Percentiles rank a stretch among this genome's conserved stretches.
Evolutionary conservation across 176 grass and related monocot genomes (phyloP).

Genomic region (Tillandsia leiboldiana): DNA sequence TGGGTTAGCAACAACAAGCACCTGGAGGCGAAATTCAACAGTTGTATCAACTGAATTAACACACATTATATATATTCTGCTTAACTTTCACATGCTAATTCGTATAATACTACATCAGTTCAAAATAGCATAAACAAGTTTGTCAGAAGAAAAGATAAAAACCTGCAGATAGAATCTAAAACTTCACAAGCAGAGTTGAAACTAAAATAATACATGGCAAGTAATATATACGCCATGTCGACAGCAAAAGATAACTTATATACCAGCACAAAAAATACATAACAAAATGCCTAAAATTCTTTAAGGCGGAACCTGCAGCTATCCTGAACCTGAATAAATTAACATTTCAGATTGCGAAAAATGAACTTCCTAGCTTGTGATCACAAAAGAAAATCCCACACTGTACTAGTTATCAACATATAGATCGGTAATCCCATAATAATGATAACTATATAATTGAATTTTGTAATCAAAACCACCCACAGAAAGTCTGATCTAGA

Average conservation of each 20-base stretch:
- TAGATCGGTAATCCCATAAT: neutral
- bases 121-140: neutral
- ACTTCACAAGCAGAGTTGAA: neutral
- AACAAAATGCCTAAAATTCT: neutral
- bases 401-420: neutral
- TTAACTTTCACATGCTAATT: neutral
- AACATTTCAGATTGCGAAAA: too few relatives aligned
- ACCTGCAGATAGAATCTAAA: neutral
- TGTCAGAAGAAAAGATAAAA: too few relatives aligned
- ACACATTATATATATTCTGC: neutral
- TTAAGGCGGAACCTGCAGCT: too few relatives aligned
- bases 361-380: too few relatives aligned
- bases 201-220: neutral
- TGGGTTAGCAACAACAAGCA: conserved; percentile 73
- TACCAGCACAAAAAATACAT: neutral
- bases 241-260: neutral
- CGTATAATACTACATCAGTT: neutral
- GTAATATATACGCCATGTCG: neutral
- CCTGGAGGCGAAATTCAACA: conserved; percentile 22
- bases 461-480: neutral
- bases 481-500: neutral
- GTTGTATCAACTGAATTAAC: neutral
- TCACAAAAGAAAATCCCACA: neutral
- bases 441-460: neutral
- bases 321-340: too few relatives aligned